Base-by-base conservation (phyloP, 2,329 filamentous ascomycete species). In the Penicillium sp. region DNA sequence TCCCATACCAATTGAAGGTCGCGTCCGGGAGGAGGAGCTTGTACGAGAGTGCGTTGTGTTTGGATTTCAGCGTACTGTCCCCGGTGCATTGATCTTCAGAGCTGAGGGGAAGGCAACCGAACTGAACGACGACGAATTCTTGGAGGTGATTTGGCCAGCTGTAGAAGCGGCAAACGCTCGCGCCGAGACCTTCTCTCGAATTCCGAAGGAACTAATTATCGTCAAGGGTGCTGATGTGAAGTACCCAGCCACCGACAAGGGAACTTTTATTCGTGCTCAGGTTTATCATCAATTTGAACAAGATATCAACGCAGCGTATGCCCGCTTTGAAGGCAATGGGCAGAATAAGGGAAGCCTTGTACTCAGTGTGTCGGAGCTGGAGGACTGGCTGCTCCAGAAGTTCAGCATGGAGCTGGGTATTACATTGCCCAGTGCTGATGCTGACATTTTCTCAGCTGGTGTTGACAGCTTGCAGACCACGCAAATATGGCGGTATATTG, bases 381-480 rank as follows among this genome's bases (percentile, higher is more conserved):
- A 76, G 26, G 62, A 71, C 13, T 68, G 84, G 2, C 74, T 78
- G 0, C 76, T 81, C 41, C 83, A 47, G 18, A 50, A 54, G n/a
- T 67, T 66, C 44, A 55, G 43, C 2, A 46, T 53, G 10, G 62
- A 68, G 2, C 51, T 65, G 16, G 60, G 52, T 3, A 42, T 61
- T 7, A 13, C 46, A 21, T 31, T 63, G 15, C 21, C 63, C 9
- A 42, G 64, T 9, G 60, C 71, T 42, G 76, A 79, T 16, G 75
- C 77, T 0, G 84, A 87, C 62, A 81, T 87, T 61, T 87, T 86
- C 61, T 69, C 74, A 0, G 68, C 76, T 0, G 84, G 84, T 0
- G 71, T 85, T 2, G 84, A 86, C 63, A 83, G 79, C 42, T 66
- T 86, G 24, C 80, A 84, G 55, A 79, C 82, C 1, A 82, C 84